These are phyloP conservation scores for Grigorovia humatica DNA, from an alignment of 805 yeast genomes.

Conservation along the genomic window DNA sequence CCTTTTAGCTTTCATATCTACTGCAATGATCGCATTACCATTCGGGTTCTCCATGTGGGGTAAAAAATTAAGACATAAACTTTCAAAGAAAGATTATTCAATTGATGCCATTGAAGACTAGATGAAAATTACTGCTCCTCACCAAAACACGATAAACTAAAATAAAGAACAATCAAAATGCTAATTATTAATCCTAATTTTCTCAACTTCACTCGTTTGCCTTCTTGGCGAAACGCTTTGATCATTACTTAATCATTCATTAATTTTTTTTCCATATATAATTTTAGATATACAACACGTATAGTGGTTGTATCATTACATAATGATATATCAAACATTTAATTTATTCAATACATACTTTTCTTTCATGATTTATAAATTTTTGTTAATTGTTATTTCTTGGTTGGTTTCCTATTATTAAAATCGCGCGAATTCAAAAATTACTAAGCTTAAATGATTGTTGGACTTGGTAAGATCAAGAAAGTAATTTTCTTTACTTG, in stretches of 20 bases:
- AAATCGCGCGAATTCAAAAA: too few species aligned
- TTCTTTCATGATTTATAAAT: too few species aligned
- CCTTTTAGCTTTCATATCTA: slow-evolving; percentile 64
- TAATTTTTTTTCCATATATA: not conserved
- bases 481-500: too few species aligned
- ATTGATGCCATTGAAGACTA: slow-evolving; percentile 21
- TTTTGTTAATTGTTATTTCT: too few species aligned
- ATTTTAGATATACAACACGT: not conserved
- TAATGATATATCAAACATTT: not conserved
- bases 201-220: not conserved
- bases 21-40: slow-evolving; percentile 68
- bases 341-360: not conserved
- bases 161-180: not conserved
- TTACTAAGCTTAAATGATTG: too few species aligned
- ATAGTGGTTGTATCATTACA: not conserved
- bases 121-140: too few species aligned
- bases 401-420: too few species aligned
- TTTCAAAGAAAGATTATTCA: slow-evolving; percentile 59
- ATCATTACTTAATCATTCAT: not conserved
- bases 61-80: slow-evolving; percentile 45
- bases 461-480: too few species aligned
- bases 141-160: not conserved
- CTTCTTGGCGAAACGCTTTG: not conserved
- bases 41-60: slow-evolving; percentile 65
- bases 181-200: not conserved